Evolutionary conservation across 352 stramenopile genomes (phyloP).

Genomic region (Phytophthora nicotianae): DNA sequence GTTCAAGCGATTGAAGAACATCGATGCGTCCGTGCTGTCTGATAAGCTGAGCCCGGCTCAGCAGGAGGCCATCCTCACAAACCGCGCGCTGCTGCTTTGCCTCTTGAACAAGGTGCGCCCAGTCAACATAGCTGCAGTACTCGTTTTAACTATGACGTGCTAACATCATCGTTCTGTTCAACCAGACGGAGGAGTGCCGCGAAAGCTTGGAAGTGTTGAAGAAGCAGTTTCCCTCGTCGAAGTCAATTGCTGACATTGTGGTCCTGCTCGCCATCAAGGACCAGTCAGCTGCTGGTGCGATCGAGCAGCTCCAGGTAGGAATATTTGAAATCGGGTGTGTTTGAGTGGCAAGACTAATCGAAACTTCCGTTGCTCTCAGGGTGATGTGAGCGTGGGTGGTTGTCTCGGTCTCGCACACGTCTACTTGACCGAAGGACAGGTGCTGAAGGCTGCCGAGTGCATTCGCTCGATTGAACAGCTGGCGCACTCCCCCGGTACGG

Average conservation of each 20-base stretch:
- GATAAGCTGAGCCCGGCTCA: conserved; percentile 68
- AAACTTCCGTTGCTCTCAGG: conserved; percentile 18
- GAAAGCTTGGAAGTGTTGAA: conserved; percentile 61
- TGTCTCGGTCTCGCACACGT: conserved; percentile 75
- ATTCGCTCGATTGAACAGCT: conserved; percentile 70
- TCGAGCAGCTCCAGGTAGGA: conserved; percentile 53
- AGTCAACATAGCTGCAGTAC: neutral
- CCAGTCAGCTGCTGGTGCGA: conserved; percentile 53
- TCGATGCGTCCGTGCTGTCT: conserved; percentile 53
- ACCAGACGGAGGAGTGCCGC: conserved; percentile 64
- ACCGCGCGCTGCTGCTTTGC: conserved; percentile 72
- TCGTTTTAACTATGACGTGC: neutral
- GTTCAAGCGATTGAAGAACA: conserved; percentile 79
- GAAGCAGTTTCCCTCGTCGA: conserved; percentile 63
- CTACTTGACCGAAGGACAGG: conserved; percentile 61
- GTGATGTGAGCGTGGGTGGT: conserved; percentile 58
- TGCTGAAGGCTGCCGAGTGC: conserved; percentile 57
- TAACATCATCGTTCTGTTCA: conserved; percentile 17
- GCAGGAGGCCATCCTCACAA: conserved; percentile 77
- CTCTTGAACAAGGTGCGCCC: conserved; percentile 73
- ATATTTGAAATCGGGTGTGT: neutral
- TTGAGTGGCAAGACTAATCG: neutral
- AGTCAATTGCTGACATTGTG: conserved; percentile 63
- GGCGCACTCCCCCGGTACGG: conserved; percentile 68
- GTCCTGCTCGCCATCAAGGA: conserved; percentile 72